Conservation (phyloP, 2,329 filamentous ascomycete species). For the Xylariomycetidae sp. region DNA sequence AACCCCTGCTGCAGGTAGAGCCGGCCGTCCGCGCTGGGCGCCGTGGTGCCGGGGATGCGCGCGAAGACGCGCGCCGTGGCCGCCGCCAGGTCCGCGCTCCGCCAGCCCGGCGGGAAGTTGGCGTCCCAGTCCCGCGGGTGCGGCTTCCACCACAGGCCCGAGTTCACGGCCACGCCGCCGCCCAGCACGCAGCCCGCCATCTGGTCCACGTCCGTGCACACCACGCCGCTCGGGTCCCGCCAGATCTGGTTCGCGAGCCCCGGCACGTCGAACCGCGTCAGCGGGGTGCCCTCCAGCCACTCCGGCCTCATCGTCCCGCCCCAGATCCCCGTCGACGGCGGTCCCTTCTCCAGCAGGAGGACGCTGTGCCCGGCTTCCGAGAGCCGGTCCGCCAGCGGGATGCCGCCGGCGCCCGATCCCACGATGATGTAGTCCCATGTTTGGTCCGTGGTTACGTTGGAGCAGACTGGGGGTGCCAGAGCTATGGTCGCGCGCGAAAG, state of each 20-base stretch:
- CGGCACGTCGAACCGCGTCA: conserved; percentile 66
- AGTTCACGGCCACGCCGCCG: conserved; percentile 60
- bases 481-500: conserved; percentile 15
- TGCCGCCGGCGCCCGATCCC: conserved; percentile 53
- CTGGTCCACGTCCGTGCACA: conserved; percentile 62
- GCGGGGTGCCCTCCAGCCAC: conserved; percentile 55
- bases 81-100: conserved; percentile 54
- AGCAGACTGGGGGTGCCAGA: conserved; percentile 18
- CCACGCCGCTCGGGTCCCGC: conserved; percentile 55
- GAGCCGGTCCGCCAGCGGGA: conserved; percentile 53
- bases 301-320: conserved; percentile 53
- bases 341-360: conserved; percentile 55
- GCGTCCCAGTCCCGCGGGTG: conserved; percentile 62
- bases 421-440: conserved; percentile 57
- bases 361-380: conserved; percentile 59
- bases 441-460: conserved; percentile 13
- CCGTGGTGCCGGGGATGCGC: conserved; percentile 64
- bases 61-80: conserved; percentile 58
- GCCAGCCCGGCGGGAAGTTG: conserved; percentile 69
- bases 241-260: conserved; percentile 67
- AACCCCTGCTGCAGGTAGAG: conserved; percentile 63
- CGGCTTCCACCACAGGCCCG: conserved; percentile 63
- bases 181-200: conserved; percentile 68
- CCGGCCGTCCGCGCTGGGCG: conserved; percentile 60
- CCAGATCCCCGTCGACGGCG: conserved; percentile 56